Conservation (phyloP, 116 monocot genomes). For the Posidonia oceanica region DNA sequence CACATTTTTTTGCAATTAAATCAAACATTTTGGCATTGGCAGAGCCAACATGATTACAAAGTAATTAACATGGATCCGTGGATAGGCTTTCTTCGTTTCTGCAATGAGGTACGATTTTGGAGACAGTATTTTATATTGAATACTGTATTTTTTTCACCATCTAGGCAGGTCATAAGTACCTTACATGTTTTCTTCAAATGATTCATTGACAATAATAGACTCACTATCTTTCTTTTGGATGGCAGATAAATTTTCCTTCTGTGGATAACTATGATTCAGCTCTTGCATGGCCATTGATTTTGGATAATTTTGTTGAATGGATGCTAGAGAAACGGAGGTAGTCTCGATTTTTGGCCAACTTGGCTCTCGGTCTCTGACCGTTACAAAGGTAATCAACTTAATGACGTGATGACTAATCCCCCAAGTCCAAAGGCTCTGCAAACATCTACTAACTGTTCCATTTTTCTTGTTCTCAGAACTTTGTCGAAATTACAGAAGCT, state of each 20-base stretch:
- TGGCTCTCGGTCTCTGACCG: too few species aligned
- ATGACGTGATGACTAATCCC: too few species aligned
- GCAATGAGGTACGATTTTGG: slow-evolving; percentile 49
- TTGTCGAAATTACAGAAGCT: too few species aligned
- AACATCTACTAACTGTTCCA: too few species aligned
- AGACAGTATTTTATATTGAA: too few species aligned
- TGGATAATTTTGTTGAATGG: slow-evolving; percentile 99
- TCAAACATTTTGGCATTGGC: background rate
- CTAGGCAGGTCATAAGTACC: background rate
- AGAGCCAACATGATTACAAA: slow-evolving; percentile 89
- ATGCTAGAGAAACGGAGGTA: slow-evolving; percentile 32
- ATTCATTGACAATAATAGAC: background rate
- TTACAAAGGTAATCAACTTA: too few species aligned
- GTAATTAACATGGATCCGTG: slow-evolving; percentile 97
- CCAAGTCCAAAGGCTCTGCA: too few species aligned
- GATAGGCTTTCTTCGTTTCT: slow-evolving; percentile 73
- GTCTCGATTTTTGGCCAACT: background rate
- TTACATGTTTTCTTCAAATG: too few species aligned
- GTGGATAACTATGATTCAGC: slow-evolving; percentile 77
- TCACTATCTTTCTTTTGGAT: background rate
- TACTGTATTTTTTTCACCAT: background rate
- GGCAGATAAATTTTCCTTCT: slow-evolving; percentile 80
- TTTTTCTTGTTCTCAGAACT: too few species aligned
- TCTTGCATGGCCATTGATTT: slow-evolving; percentile 89
- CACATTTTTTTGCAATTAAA: background rate